Percentiles rank a stretch among this genome's conserved stretches.
Evolutionary conservation across 441 rosid species (phyloP).

Genomic region (Syzygium malaccense): DNA sequence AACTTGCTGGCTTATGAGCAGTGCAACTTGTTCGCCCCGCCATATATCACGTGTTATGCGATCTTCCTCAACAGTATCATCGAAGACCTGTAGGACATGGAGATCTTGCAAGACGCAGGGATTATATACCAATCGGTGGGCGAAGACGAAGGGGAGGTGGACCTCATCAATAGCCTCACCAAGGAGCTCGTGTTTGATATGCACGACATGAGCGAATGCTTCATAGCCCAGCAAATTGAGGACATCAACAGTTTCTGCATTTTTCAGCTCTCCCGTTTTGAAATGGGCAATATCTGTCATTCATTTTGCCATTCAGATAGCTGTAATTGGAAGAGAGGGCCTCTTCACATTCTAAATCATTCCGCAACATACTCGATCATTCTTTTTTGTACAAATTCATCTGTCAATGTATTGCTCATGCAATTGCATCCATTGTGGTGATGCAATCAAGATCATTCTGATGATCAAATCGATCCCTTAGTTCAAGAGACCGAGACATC

Average conservation of each 20-base stretch:
- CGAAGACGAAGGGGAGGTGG: background rate
- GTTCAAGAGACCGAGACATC: background rate
- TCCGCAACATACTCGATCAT: background rate
- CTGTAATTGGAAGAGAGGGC: background rate
- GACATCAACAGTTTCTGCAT: conserved; percentile 3
- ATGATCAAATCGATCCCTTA: background rate
- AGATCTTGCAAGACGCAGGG: background rate
- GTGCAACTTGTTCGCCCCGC: background rate
- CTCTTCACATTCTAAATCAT: background rate
- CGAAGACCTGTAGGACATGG: background rate
- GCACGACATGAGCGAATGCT: background rate
- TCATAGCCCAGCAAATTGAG: conserved; percentile 1
- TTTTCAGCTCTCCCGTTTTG: background rate
- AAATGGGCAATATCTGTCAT: background rate
- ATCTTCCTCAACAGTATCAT: background rate
- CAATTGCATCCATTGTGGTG: background rate
- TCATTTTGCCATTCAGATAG: background rate
- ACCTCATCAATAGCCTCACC: background rate
- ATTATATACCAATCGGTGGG: background rate
- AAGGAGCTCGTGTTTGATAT: conserved; percentile 3
- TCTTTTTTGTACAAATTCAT: background rate
- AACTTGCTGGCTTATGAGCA: background rate
- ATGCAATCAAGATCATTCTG: background rate
- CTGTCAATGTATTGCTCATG: background rate
- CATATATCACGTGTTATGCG: background rate